A percentile compares a stretch with the other conserved stretches of the same genome.
phyloP scores from a whole-genome alignment of 768 basidiomycete species.

The Leucocoprinus sp. region DNA sequence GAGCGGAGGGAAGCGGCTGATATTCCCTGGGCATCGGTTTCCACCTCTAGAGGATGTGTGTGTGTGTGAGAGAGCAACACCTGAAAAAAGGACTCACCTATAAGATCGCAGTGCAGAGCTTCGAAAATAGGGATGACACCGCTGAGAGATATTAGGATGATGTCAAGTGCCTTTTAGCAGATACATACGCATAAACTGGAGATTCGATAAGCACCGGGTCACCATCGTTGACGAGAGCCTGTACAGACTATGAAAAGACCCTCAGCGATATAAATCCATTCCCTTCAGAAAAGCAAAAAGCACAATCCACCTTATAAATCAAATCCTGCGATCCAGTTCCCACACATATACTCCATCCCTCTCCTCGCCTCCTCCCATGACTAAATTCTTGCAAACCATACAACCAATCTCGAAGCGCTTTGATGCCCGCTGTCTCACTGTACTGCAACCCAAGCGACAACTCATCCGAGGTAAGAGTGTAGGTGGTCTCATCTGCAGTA shows the following conservation, averaged over 20 bases:
- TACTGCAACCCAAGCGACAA: conserved; percentile 71
- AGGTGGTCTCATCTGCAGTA: conserved; percentile 33
- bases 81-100: conserved; percentile 33
- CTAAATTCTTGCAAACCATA: conserved; percentile 57
- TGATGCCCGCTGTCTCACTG: conserved; percentile 61
- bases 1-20: conserved; percentile 48
- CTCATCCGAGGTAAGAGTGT: conserved; percentile 51
- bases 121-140: conserved; percentile 62
- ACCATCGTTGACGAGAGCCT: conserved; percentile 65
- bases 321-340: conserved; percentile 87
- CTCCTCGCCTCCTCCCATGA: conserved; percentile 54
- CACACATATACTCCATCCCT: conserved; percentile 70
- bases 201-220: conserved; percentile 79
- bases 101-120: conserved; percentile 44
- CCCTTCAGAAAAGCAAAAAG: background rate
- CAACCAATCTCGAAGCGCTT: conserved; percentile 61
- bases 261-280: too few species aligned
- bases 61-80: background rate
- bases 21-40: conserved; percentile 69
- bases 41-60: conserved; percentile 62
- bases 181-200: conserved; percentile 64
- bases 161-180: background rate
- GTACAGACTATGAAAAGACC: conserved; percentile 51
- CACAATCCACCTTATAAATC: conserved; percentile 66
- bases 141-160: conserved; percentile 24